phyloP scores from a whole-genome alignment of 2,329 filamentous ascomycete genomes.

The Monilinia fructicola region DNA sequence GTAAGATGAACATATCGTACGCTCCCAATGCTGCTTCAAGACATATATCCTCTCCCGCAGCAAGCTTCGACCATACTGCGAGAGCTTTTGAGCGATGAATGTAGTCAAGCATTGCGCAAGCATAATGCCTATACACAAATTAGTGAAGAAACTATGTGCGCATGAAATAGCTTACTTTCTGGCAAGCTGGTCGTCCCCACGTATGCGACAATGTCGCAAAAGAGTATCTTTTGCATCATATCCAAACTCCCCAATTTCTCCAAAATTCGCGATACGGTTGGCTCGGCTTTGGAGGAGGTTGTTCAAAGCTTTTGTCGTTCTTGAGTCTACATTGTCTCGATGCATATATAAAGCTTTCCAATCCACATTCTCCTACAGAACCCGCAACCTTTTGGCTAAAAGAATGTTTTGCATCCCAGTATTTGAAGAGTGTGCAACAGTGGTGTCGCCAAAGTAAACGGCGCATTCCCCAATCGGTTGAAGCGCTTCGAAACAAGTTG shows the following conservation, averaged over 20 bases:
- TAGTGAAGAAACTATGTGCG: constrained; percentile 5
- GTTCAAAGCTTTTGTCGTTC: constrained; percentile 58
- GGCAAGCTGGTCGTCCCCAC: constrained; percentile 71
- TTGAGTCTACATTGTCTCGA: constrained; percentile 53
- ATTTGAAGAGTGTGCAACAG: constrained; percentile 67
- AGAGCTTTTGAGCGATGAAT: constrained; percentile 81
- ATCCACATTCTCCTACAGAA: constrained; percentile 56
- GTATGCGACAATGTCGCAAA: constrained; percentile 59
- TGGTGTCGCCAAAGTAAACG: constrained; percentile 79
- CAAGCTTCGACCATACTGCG: constrained; percentile 67
- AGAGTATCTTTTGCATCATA: constrained; percentile 90
- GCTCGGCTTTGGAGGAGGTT: constrained; percentile 69
- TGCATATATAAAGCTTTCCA: constrained; percentile 72
- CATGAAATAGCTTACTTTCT: constrained; percentile 52
- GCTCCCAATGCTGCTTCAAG: constrained; percentile 76
- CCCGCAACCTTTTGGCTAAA: constrained; percentile 55
- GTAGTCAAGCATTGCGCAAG: constrained; percentile 69
- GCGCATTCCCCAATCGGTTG: constrained; percentile 64
- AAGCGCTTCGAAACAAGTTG: constrained; percentile 62
- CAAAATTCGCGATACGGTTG: constrained; percentile 66
- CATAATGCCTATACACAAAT: constrained; percentile 62
- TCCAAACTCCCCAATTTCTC: constrained; percentile 68
- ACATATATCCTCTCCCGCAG: constrained; percentile 50
- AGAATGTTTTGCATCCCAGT: constrained; percentile 71
- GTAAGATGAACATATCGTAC: constrained; percentile 86